Conservation (phyloP, 2,329 filamentous ascomycete species). For the Podosphaera aphanis region DNA sequence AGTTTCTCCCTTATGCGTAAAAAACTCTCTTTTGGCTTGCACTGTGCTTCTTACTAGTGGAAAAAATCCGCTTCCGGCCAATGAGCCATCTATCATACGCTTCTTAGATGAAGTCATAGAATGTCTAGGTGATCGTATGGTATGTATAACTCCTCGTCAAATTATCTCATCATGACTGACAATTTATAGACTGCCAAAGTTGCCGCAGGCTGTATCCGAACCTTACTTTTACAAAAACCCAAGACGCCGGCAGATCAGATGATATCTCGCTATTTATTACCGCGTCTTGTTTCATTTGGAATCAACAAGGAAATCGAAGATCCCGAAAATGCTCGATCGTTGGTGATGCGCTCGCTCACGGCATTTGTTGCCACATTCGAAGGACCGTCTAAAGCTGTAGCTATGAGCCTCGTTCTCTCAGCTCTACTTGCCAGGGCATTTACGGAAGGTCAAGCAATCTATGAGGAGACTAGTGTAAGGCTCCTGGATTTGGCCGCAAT, state of each 20-base stretch:
- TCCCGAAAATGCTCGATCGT: conserved; percentile 47
- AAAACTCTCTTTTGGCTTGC: conserved; percentile 70
- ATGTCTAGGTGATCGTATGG: conserved; percentile 57
- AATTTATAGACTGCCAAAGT: conserved; percentile 51
- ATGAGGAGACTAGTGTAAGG: conserved; percentile 50
- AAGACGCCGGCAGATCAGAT: conserved; percentile 43
- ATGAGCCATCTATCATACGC: conserved; percentile 48
- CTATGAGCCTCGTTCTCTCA: conserved; percentile 56
- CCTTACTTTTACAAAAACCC: conserved; percentile 46
- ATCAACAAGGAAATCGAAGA: conserved; percentile 49
- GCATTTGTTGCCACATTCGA: conserved; percentile 36
- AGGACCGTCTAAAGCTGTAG: conserved; percentile 26
- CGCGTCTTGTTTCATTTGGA: conserved; percentile 54
- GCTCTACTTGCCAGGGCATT: conserved; percentile 50
- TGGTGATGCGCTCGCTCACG: conserved; percentile 52
- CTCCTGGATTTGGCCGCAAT: conserved; percentile 60
- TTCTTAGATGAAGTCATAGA: conserved; percentile 67
- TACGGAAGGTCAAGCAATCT: conserved; percentile 31
- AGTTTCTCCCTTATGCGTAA: conserved; percentile 65
- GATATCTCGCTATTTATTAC: conserved; percentile 51
- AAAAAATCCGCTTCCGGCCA: conserved; percentile 45
- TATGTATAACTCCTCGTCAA: conserved; percentile 15
- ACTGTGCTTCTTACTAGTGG: conserved; percentile 76
- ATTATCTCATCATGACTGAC: neutral
- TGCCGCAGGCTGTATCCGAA: conserved; percentile 71